These are phyloP conservation scores for Austroboletus novae-zelandiae DNA, from an alignment of 1,284 basidiomycete species.

Conservation along the genomic window DNA sequence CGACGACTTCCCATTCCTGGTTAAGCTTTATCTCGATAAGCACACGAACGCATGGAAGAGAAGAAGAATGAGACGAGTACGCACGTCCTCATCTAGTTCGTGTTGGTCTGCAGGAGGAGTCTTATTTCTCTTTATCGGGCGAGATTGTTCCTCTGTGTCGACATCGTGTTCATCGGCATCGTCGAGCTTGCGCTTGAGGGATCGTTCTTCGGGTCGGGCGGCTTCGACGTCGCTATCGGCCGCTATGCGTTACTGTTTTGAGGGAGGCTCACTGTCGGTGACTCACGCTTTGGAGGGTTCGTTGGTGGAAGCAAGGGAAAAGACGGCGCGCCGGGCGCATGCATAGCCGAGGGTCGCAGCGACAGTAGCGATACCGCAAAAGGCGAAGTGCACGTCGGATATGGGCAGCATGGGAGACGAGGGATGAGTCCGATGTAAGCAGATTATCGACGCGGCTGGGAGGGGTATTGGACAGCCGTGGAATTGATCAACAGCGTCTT, in stretches of 20 bases:
- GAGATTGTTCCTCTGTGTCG: slow-evolving; percentile 20
- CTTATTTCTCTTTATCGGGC: slow-evolving; percentile 48
- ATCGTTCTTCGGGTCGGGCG: slow-evolving; percentile 27
- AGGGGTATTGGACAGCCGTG: slow-evolving; percentile 18
- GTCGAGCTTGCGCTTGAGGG: slow-evolving; percentile 42
- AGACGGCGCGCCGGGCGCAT: slow-evolving; percentile 41
- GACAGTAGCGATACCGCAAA: slow-evolving; percentile 54
- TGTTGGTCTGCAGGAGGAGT: slow-evolving; percentile 43
- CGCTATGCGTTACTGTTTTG: slow-evolving; percentile 28
- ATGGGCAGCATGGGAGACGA: slow-evolving; percentile 31
- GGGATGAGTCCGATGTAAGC: too few species aligned
- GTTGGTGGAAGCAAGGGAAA: slow-evolving; percentile 17
- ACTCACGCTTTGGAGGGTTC: slow-evolving; percentile 29
- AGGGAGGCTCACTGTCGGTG: slow-evolving; percentile 30
- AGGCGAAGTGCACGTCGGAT: slow-evolving; percentile 44
- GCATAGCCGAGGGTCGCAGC: slow-evolving; percentile 59
- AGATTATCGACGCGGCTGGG: slow-evolving; percentile 20
- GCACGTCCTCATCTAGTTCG: slow-evolving; percentile 28
- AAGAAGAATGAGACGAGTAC: slow-evolving; percentile 8
- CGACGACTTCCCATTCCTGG: slow-evolving; percentile 34
- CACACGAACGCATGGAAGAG: slow-evolving; percentile 4
- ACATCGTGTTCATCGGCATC: slow-evolving; percentile 33
- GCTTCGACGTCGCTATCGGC: slow-evolving; percentile 34
- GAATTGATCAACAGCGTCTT: slow-evolving; percentile 31
- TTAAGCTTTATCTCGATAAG: slow-evolving; percentile 23